Percentiles rank a stretch among this genome's conserved stretches.
Evolutionary conservation across 2,329 filamentous ascomycete genomes (phyloP).

Genomic region (Epichloe sibirici): DNA sequence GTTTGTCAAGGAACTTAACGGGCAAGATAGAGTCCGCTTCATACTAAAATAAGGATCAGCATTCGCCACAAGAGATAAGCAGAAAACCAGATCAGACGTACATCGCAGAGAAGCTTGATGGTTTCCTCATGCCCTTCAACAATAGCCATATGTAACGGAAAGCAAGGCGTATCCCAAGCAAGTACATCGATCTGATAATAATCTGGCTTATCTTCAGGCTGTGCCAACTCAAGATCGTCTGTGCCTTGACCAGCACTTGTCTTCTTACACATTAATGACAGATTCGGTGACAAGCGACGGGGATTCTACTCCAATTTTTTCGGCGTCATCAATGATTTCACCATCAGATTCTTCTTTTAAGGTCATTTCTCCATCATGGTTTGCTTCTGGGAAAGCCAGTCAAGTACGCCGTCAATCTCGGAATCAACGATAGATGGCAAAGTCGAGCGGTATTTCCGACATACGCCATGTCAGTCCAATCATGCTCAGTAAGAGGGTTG

Average conservation of each 20-base stretch:
- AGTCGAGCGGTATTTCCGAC: constrained; percentile 65
- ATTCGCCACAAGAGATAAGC: neutral
- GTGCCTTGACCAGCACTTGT: constrained; percentile 17
- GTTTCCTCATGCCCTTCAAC: constrained; percentile 56
- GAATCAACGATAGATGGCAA: constrained; percentile 72
- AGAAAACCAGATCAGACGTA: constrained; percentile 15
- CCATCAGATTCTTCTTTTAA: constrained; percentile 24
- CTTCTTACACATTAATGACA: constrained; percentile 53
- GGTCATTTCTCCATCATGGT: constrained; percentile 51
- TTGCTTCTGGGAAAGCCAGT: constrained; percentile 57
- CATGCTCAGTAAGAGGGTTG: constrained; percentile 67
- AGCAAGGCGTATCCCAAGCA: constrained; percentile 68
- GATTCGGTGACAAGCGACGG: constrained; percentile 53
- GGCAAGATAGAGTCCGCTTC: constrained; percentile 68
- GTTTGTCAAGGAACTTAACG: constrained; percentile 47
- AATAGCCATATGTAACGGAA: constrained; percentile 70
- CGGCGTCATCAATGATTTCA: constrained; percentile 33
- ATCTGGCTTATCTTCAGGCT: constrained; percentile 55
- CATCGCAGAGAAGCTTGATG: constrained; percentile 55
- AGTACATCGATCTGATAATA: constrained; percentile 66
- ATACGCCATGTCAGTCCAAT: constrained; percentile 90
- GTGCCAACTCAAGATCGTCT: constrained; percentile 36
- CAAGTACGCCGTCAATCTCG: constrained; percentile 56
- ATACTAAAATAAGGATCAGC: constrained; percentile 34
- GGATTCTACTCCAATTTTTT: constrained; percentile 38